These are phyloP conservation scores for Yarrowia galli DNA, from an alignment of 1,139 yeast genomes.

Conservation along the genomic window DNA sequence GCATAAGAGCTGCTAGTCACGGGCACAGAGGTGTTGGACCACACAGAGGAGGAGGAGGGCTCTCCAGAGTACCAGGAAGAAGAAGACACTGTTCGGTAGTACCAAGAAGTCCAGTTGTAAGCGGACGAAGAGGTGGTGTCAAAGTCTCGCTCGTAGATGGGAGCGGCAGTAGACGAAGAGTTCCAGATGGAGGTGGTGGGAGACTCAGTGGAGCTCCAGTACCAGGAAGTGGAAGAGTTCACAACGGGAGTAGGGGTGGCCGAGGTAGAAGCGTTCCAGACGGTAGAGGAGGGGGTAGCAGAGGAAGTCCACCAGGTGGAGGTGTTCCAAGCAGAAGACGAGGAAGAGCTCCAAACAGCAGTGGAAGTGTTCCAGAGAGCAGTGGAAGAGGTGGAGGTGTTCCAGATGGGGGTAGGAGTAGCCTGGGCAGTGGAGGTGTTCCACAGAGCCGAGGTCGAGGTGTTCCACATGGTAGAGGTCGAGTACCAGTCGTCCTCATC, in stretches of 20 bases:
- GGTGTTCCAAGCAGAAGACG: not conserved
- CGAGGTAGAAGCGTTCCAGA: not conserved
- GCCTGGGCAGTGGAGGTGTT: conserved; percentile 7
- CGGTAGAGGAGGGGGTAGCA: not conserved
- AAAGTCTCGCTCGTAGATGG: conserved; percentile 20
- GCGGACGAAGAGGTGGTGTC: conserved; percentile 12
- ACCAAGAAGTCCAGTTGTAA: conserved; percentile 20
- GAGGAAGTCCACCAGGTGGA: not conserved
- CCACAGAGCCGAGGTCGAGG: conserved; percentile 10
- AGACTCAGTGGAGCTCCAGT: not conserved
- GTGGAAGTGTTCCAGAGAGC: conserved; percentile 11
- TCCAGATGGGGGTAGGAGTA: conserved; percentile 1
- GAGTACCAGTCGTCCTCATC: conserved; percentile 3
- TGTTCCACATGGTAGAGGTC: conserved; percentile 7
- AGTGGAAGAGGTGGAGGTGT: conserved; percentile 2
- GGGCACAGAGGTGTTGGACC: not conserved
- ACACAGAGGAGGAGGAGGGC: not conserved
- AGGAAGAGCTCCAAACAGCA: no score
- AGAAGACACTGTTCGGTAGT: not conserved
- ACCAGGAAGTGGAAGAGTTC: conserved; percentile 10
- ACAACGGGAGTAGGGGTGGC: not conserved
- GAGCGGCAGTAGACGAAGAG: conserved; percentile 6
- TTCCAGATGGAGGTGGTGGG: conserved; percentile 3
- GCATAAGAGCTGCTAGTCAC: no score
- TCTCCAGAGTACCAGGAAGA: conserved; percentile 17